Evolutionary conservation across 2,329 filamentous ascomycete genomes (phyloP).

Genomic region (Ophiocordyceps camponoti-leonardi): DNA sequence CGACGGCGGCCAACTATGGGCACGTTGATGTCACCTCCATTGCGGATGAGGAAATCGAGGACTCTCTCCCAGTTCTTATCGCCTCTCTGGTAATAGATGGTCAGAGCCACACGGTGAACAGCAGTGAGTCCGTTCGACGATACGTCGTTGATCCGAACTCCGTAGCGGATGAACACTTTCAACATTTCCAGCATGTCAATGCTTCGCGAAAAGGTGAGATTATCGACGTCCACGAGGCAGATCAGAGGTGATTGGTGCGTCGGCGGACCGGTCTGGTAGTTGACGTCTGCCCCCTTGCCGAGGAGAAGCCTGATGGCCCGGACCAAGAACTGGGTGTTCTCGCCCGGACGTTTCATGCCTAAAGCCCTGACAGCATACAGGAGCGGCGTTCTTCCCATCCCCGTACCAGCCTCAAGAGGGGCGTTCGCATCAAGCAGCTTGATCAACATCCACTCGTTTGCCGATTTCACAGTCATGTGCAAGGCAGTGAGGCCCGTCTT

Average conservation of each 20-base stretch:
- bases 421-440: background rate
- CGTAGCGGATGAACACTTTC: background rate
- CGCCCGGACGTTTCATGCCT: no score
- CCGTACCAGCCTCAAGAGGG: background rate
- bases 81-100: background rate
- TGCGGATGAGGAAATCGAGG: background rate
- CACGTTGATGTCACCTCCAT: background rate
- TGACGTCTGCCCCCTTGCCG: background rate
- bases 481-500: background rate
- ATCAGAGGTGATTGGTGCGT: background rate
- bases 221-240: background rate
- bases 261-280: background rate
- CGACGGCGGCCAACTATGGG: background rate
- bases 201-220: rapidly evolving
- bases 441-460: background rate
- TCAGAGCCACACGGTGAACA: background rate
- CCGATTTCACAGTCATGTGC: background rate
- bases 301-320: background rate
- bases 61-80: background rate
- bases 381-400: background rate
- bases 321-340: no score
- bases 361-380: background rate
- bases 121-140: background rate
- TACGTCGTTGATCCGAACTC: background rate
- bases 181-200: background rate